Conservation (phyloP, 208 protist genomes). For the Giardia duodenalis region DNA sequence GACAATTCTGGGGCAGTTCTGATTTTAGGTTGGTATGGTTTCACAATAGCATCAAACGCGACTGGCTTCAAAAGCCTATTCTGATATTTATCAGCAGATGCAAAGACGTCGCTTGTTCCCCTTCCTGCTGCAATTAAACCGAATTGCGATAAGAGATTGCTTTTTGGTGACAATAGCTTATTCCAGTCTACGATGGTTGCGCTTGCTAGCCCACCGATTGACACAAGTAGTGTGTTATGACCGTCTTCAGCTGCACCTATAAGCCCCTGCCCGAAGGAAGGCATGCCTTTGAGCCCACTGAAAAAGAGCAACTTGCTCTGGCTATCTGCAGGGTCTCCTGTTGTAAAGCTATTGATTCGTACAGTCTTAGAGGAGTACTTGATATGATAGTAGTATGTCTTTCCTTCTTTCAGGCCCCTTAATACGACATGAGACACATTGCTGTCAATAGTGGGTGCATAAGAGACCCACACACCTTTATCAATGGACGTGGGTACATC, state of each 20-base stretch:
- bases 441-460: background rate
- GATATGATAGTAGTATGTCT: background rate
- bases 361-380: background rate
- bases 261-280: background rate
- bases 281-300: background rate
- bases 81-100: background rate
- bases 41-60: background rate
- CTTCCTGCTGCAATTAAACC: background rate
- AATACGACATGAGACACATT: background rate
- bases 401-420: background rate
- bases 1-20: background rate
- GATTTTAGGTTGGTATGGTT: background rate
- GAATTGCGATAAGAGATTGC: background rate
- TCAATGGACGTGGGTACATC: background rate
- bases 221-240: background rate
- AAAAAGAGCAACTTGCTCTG: background rate
- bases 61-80: too few species aligned
- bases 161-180: background rate
- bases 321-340: background rate
- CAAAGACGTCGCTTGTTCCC: background rate
- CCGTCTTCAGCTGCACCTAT: background rate
- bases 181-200: background rate
- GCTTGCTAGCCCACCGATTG: background rate
- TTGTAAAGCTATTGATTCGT: background rate
- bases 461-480: background rate